These are phyloP conservation scores for Fusarium liriodendri DNA, from an alignment of 2,329 filamentous ascomycete genomes.

Conservation along the genomic window DNA sequence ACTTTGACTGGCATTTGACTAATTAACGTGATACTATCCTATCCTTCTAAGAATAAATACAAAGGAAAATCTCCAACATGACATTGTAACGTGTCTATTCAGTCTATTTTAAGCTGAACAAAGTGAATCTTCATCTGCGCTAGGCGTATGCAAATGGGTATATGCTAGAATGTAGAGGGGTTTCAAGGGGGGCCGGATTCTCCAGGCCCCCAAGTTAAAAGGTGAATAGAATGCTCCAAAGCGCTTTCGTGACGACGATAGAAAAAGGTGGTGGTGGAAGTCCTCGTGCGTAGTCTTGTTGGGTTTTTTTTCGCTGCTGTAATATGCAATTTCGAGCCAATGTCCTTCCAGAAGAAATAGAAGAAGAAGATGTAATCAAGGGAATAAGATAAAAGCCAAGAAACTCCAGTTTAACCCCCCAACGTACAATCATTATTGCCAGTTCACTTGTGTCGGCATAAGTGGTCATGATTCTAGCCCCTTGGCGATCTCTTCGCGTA, in stretches of 20 bases:
- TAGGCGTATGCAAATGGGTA: conserved; percentile 50
- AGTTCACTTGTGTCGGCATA: conserved; percentile 1
- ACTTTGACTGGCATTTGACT: neutral
- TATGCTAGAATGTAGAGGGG: conserved; percentile 49
- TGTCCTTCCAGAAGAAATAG: conserved; percentile 20
- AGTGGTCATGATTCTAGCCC: conserved; percentile 64
- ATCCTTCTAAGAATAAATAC: neutral
- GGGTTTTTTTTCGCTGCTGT: conserved; percentile 8
- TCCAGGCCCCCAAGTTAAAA: conserved; percentile 24
- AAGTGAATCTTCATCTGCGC: conserved; percentile 42
- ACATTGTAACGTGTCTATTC: conserved; percentile 27
- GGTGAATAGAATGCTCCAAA: conserved; percentile 32
- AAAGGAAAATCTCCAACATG: neutral
- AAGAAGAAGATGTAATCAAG: conserved; percentile 12
- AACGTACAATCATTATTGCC: conserved; percentile 43
- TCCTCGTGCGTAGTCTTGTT: conserved; percentile 15
- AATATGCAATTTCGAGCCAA: conserved; percentile 40
- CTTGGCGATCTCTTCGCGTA: conserved; percentile 83
- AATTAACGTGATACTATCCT: neutral
- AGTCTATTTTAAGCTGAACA: conserved; percentile 37
- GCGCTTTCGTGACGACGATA: conserved; percentile 19
- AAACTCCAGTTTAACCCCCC: conserved; percentile 42
- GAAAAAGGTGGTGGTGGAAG: conserved; percentile 2
- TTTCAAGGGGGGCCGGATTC: conserved; percentile 20
- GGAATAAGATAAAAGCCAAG: conserved; percentile 13